A percentile compares a stretch with the other conserved stretches of the same genome.
phyloP scores from a whole-genome alignment of 805 yeast species.

The Kuraishia piskuri region DNA sequence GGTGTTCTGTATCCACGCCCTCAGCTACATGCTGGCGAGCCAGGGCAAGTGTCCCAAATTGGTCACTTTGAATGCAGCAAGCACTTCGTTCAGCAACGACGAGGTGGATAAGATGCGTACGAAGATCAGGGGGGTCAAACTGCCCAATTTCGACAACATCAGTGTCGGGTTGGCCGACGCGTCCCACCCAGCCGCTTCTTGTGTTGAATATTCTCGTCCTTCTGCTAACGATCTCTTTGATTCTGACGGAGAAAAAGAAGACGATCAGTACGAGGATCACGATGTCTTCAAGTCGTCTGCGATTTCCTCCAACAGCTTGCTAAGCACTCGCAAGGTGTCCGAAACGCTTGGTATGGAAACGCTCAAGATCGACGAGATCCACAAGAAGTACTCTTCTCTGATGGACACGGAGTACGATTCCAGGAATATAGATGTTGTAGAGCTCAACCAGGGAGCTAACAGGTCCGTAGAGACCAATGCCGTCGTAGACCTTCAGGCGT shows the following conservation, averaged over 20 bases:
- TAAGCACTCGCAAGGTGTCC: too few relatives aligned
- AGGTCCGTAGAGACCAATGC: background rate
- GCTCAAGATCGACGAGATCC: constrained; percentile 18
- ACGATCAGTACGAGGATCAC: background rate
- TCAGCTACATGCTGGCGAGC: constrained; percentile 63
- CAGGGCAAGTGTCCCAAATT: constrained; percentile 53
- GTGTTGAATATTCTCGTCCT: too few relatives aligned
- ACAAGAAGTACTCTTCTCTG: constrained; percentile 17
- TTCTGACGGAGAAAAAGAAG: constrained; percentile 4
- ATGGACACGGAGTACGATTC: constrained; percentile 10
- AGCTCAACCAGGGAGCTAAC: background rate
- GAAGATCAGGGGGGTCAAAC: constrained; percentile 52
- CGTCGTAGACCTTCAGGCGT: constrained; percentile 47
- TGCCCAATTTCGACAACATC: constrained; percentile 64
- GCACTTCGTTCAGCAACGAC: constrained; percentile 49
- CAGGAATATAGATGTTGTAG: constrained; percentile 2
- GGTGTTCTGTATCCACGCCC: constrained; percentile 85
- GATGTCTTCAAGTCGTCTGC: too few relatives aligned
- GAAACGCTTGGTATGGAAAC: background rate
- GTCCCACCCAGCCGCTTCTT: too few relatives aligned
- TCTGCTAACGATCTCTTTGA: too few relatives aligned
- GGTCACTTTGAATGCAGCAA: constrained; percentile 49
- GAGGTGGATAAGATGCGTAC: constrained; percentile 67
- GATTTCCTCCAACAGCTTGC: too few relatives aligned
- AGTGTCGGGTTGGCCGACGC: too few relatives aligned